Conservation (phyloP, 352 stramenopile species). For the Ochromonadaceae sp. region DNA sequence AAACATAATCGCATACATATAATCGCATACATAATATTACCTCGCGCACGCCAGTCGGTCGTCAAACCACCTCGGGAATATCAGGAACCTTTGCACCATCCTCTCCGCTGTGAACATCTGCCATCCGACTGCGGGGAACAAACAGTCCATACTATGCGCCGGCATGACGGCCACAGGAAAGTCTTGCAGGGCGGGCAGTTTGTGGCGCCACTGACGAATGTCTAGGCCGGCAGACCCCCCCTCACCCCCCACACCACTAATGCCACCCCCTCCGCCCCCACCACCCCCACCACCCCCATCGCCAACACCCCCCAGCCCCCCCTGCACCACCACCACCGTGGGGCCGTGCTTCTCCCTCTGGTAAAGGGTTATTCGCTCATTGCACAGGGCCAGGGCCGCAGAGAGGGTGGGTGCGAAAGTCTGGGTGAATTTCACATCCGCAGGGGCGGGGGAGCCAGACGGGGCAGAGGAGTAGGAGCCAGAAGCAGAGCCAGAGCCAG, state of each 20-base stretch:
- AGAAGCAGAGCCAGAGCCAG: no score
- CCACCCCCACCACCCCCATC: slow-evolving; percentile 39
- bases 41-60: slow-evolving; percentile 61
- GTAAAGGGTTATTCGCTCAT: slow-evolving; percentile 58
- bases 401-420: slow-evolving; percentile 50
- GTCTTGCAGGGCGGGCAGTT: slow-evolving; percentile 61
- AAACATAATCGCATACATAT: no score
- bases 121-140: slow-evolving; percentile 82
- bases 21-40: slow-evolving; percentile 38
- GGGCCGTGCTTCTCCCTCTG: slow-evolving; percentile 60
- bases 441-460: not conserved
- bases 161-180: slow-evolving; percentile 75
- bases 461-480: no score
- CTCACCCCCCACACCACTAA: slow-evolving; percentile 36
- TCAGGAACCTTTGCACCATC: slow-evolving; percentile 49
- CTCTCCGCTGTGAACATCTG: slow-evolving; percentile 57
- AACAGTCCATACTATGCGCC: slow-evolving; percentile 37
- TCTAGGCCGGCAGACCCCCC: no score
- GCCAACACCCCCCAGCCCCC: not conserved
- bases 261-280: slow-evolving; percentile 41
- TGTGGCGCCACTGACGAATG: slow-evolving; percentile 1
- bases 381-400: slow-evolving; percentile 59
- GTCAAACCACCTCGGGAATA: slow-evolving; percentile 67
- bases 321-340: slow-evolving; percentile 63
- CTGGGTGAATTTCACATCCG: slow-evolving; percentile 20